Evolutionary conservation across 2,329 filamentous ascomycete species (phyloP), one percentile per base, ranked within the genome.

Genomic region (Dactylellina parvicollis): DNA sequence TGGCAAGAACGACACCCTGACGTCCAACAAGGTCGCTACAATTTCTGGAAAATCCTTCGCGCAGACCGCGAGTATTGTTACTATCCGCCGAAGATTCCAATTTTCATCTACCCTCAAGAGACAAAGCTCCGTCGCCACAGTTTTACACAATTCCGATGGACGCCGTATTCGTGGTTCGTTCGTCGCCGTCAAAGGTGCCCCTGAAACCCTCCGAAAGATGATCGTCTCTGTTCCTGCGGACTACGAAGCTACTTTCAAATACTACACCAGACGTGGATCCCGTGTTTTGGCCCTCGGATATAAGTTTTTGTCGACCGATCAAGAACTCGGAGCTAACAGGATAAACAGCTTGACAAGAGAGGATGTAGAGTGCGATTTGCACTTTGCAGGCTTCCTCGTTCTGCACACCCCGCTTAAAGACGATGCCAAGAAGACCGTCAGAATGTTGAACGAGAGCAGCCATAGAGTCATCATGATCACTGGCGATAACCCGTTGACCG

Each of bases 381-480:
- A 86, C 18, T 99, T 99, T 82, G 95, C 95, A 72, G 95, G 95
- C 70, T 99, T 99, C 83, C 84, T 99, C 75, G 92, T 99, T 56
- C 85, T 99, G 28, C 94, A 97, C 81, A 97, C 92, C 78, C 95
- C 95, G 3, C 85, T 99, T 66, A 99, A 99, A 83, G 93, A 96
- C 24, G 95, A 99, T 80, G 95, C 95, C 49, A 91, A 96, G 82
- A 89, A 95, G 80, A 89, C 95, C 38, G 92, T 99, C 40, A 92
- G 90, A 76, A 97, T 98, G 92, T 86, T 99, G 77, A 99, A 97
- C 80, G 95, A 99, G 84, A 98, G 94, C 82, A 98, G 93, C 82
- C 95, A 99, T 81, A 92, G 95, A 77, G 92, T 96, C 49, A 91
- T 99, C 77, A 99, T 99, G 95, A 99, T 99, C 76, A 99, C 95